phyloP scores from a whole-genome alignment of 257 asterid genomes.

The Paulownia fortunei region DNA sequence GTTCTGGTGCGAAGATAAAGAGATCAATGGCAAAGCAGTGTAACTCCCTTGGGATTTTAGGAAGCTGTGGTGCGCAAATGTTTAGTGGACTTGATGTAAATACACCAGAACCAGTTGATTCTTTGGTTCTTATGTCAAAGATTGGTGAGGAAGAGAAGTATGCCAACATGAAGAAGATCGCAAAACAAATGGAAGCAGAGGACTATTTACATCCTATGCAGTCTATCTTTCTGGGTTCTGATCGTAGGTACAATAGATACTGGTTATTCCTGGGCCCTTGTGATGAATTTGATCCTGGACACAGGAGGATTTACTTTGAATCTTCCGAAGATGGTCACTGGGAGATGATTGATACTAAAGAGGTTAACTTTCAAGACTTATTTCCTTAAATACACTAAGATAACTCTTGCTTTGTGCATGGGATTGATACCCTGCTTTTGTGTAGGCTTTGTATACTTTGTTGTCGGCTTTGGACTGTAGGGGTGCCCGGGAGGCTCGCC shows the following conservation, averaged over 20 bases:
- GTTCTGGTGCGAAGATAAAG: constrained; percentile 91
- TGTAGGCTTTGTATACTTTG: constrained; percentile 73
- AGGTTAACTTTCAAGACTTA: constrained; percentile 56
- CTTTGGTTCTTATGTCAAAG: constrained; percentile 63
- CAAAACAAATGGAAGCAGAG: constrained; percentile 49
- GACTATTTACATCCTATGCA: constrained; percentile 86
- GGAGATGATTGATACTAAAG: constrained; percentile 85
- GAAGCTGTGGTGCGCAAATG: constrained; percentile 38
- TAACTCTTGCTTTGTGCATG: constrained; percentile 15
- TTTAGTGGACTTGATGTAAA: constrained; percentile 38
- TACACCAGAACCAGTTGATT: constrained; percentile 72
- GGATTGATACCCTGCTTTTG: constrained; percentile 33
- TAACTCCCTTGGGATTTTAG: constrained; percentile 41
- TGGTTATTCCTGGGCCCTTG: constrained; percentile 99
- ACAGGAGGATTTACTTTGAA: constrained; percentile 93
- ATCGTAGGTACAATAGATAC: constrained; percentile 97
- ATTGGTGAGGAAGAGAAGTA: constrained; percentile 46
- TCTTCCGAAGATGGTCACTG: constrained; percentile 99
- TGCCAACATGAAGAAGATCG: constrained; percentile 44
- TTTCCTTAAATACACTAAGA: constrained; percentile 6
- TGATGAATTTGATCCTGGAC: constrained; percentile 90
- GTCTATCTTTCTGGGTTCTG: constrained; percentile 93
- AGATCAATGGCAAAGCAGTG: constrained; percentile 60
- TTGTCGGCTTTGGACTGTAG: constrained; percentile 70
- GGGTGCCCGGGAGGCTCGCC: constrained; percentile 92